Percentiles rank a stretch among this genome's conserved stretches.
phyloP scores from a whole-genome alignment of 2,329 filamentous ascomycete species.

The Penicillium sp. region DNA sequence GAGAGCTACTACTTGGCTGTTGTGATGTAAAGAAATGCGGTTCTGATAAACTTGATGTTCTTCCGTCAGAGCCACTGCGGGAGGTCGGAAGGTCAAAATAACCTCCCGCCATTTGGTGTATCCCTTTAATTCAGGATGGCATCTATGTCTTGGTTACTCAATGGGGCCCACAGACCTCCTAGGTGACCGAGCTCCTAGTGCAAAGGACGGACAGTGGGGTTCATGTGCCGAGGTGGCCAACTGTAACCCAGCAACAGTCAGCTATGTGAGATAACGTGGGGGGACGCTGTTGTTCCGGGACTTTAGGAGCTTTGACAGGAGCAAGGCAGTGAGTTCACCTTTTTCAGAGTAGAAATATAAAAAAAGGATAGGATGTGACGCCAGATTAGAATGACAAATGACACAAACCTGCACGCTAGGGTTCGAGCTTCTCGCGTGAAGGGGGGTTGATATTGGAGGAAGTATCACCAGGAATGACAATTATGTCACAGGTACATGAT shows the following conservation, averaged over 20 bases:
- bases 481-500: slow-evolving; percentile 20
- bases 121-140: slow-evolving; percentile 4
- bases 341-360: background rate
- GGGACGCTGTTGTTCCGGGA: background rate
- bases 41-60: slow-evolving; percentile 22
- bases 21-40: slow-evolving; percentile 26
- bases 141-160: slow-evolving; percentile 8
- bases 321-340: slow-evolving; percentile 1
- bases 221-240: slow-evolving; percentile 8
- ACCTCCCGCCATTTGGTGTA: slow-evolving; percentile 31
- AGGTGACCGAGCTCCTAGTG: slow-evolving; percentile 2
- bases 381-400: slow-evolving; percentile 2
- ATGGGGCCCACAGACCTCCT: slow-evolving; percentile 6
- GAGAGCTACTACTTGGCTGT: slow-evolving; percentile 25
- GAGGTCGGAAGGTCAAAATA: slow-evolving; percentile 35
- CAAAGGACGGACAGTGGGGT: slow-evolving; percentile 1
- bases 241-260: slow-evolving; percentile 25
- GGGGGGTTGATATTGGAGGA: slow-evolving; percentile 8
- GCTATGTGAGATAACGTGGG: slow-evolving; percentile 19
- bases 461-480: slow-evolving; percentile 17
- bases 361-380: background rate
- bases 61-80: slow-evolving; percentile 7
- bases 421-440: slow-evolving; percentile 4
- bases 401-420: background rate
- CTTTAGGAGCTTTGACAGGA: background rate